Percentiles rank a stretch among this genome's conserved stretches.
Evolutionary conservation across 164 flowering plant species (phyloP).

Genomic region (Umbilicus rupestris): DNA sequence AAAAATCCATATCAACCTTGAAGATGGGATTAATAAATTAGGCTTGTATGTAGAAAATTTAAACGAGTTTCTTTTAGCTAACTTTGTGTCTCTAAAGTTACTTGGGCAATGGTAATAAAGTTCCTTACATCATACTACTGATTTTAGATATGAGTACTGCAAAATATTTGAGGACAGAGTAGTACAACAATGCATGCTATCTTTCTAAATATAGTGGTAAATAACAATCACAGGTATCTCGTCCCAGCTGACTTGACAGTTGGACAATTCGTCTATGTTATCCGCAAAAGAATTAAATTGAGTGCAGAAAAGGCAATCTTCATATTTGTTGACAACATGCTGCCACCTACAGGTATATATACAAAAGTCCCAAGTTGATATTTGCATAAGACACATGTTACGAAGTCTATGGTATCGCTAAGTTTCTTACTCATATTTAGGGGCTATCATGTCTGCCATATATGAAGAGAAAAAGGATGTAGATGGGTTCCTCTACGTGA

Average conservation of each 20-base stretch:
- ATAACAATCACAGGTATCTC: conserved; percentile 43
- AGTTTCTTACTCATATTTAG: conserved; percentile 17
- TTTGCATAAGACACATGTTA: neutral
- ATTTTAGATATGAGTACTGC: too few relatives aligned
- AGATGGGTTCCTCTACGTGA: conserved; percentile 80
- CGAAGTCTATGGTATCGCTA: neutral
- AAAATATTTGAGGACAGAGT: too few relatives aligned
- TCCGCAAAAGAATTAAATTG: conserved; percentile 70
- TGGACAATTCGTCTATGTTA: conserved; percentile 70
- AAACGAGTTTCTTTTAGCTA: neutral
- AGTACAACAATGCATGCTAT: too few relatives aligned
- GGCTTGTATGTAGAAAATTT: too few relatives aligned
- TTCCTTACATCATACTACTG: neutral
- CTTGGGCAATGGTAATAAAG: too few relatives aligned
- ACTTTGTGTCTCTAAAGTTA: neutral
- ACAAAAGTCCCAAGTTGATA: neutral
- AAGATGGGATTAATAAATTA: too few relatives aligned
- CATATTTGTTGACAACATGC: conserved; percentile 66
- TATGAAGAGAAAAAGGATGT: conserved; percentile 86
- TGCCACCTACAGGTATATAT: conserved; percentile 65
- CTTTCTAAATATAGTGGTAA: neutral
- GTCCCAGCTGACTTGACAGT: conserved; percentile 79
- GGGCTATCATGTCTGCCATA: conserved; percentile 65
- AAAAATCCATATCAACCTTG: too few relatives aligned
- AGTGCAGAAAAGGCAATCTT: conserved; percentile 83